Percentiles rank a stretch among this genome's conserved stretches.
phyloP scores from a whole-genome alignment of 1,139 yeast genomes.

The Geotrichum klebahnii region DNA sequence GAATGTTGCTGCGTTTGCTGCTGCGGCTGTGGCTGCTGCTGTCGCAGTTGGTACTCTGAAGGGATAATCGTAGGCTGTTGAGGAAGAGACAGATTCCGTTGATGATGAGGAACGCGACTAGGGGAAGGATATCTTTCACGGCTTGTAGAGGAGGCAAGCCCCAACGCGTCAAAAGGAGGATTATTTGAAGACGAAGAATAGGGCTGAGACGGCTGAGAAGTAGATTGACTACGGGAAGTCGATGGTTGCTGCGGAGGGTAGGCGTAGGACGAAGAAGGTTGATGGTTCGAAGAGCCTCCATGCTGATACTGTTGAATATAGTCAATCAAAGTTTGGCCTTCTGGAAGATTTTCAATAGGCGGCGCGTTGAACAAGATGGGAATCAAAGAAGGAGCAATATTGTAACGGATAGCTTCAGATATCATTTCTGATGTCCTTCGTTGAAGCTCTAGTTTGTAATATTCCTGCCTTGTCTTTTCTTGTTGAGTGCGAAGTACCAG shows the following conservation, averaged over 20 bases:
- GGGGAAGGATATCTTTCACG: conserved; percentile 28
- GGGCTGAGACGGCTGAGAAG: conserved; percentile 1
- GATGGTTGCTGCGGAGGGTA: conserved; percentile 2
- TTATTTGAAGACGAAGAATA: conserved; percentile 9
- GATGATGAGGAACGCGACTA: conserved; percentile 28
- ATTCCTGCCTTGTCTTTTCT: conserved; percentile 81
- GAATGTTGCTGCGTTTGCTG: no score
- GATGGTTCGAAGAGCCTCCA: neutral
- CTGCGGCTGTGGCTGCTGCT: conserved; percentile 21
- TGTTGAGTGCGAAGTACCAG: conserved; percentile 67
- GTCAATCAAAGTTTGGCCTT: conserved; percentile 4
- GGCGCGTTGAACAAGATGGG: conserved; percentile 51
- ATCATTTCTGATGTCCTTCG: conserved; percentile 59
- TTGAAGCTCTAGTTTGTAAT: conserved; percentile 61
- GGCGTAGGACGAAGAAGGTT: neutral
- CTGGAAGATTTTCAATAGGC: conserved; percentile 6
- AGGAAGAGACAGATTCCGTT: conserved; percentile 31
- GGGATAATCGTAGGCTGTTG: conserved; percentile 27
- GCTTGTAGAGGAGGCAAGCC: conserved; percentile 16
- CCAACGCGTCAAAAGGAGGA: conserved; percentile 20
- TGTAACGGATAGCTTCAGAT: conserved; percentile 56
- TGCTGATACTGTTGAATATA: conserved; percentile 13
- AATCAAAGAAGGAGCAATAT: conserved; percentile 65
- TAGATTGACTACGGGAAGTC: neutral
- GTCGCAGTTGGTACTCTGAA: conserved; percentile 26